Evolutionary conservation across 306 rosid genomes (phyloP).

Genomic region (Prunus mongolica): DNA sequence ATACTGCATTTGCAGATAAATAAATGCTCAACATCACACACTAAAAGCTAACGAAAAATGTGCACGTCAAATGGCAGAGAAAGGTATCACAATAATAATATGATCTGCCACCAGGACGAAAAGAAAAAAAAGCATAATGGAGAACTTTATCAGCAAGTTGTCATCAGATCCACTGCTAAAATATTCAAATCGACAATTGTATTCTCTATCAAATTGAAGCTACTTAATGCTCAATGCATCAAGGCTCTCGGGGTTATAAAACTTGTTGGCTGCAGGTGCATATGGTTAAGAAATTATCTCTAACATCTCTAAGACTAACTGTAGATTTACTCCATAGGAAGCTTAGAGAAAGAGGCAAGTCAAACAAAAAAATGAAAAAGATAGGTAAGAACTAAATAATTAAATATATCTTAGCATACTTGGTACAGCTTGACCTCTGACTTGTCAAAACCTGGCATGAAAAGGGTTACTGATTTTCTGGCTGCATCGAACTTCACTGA

Average conservation of each 20-base stretch:
- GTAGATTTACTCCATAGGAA: not conserved
- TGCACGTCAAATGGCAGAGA: conserved; percentile 6
- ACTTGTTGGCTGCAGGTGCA: not conserved
- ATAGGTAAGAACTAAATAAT: not conserved
- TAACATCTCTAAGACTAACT: not conserved
- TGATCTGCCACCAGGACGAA: no score
- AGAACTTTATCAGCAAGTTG: conserved; percentile 5
- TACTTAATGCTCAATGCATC: not conserved
- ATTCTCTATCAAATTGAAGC: conserved; percentile 6
- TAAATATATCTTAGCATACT: conserved; percentile 34
- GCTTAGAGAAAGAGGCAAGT: not conserved
- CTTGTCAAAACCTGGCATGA: conserved; percentile 94
- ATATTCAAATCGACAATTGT: not conserved
- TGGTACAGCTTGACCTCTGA: conserved; percentile 92
- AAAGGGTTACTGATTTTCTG: conserved; percentile 64
- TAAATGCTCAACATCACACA: conserved; percentile 5
- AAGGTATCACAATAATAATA: not conserved
- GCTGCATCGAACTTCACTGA: conserved; percentile 65
- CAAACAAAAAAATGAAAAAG: not conserved
- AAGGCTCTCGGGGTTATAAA: no score
- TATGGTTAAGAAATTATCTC: not conserved
- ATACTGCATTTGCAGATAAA: conserved; percentile 46
- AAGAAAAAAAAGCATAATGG: not conserved
- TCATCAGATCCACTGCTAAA: not conserved
- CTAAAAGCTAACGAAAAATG: not conserved